Percentiles rank a stretch among this genome's conserved stretches.
Conservation (phyloP, 2,329 filamentous ascomycete genomes). For the Aspergillus tamarii region DNA sequence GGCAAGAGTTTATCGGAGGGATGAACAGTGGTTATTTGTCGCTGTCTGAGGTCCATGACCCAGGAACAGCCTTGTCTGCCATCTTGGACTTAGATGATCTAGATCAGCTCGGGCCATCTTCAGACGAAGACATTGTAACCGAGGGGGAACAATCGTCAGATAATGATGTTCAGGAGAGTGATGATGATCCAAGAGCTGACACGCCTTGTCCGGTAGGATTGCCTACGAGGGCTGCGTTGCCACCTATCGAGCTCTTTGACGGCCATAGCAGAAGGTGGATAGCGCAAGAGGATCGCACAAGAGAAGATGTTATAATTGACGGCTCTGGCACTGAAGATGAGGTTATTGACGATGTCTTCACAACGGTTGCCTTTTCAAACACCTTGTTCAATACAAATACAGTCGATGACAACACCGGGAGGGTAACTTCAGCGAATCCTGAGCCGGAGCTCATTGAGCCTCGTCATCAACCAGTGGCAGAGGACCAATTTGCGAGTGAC, state of each 20-base stretch:
- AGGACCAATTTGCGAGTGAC: slow-evolving; percentile 5
- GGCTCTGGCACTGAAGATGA: background rate
- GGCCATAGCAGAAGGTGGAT: background rate
- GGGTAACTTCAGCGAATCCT: background rate
- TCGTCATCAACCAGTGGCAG: background rate
- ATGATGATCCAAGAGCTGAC: background rate
- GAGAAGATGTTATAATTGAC: background rate
- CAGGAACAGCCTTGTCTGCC: background rate
- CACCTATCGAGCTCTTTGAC: background rate
- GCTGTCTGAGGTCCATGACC: background rate
- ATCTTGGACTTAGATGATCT: no score
- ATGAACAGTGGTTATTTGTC: slow-evolving; percentile 15
- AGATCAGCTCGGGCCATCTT: background rate
- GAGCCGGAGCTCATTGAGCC: background rate
- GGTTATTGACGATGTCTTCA: background rate
- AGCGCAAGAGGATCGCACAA: background rate
- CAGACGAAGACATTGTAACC: background rate
- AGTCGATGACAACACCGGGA: background rate
- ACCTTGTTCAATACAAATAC: background rate
- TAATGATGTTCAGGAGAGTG: background rate
- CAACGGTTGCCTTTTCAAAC: background rate
- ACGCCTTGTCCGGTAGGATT: background rate
- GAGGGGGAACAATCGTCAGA: background rate
- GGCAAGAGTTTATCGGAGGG: slow-evolving; percentile 19
- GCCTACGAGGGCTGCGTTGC: background rate